A percentile compares a stretch with the other conserved stretches of the same genome.
These are phyloP conservation scores for Diaporthe caulivora DNA, from an alignment of 2,329 filamentous ascomycete species.

Conservation along the genomic window DNA sequence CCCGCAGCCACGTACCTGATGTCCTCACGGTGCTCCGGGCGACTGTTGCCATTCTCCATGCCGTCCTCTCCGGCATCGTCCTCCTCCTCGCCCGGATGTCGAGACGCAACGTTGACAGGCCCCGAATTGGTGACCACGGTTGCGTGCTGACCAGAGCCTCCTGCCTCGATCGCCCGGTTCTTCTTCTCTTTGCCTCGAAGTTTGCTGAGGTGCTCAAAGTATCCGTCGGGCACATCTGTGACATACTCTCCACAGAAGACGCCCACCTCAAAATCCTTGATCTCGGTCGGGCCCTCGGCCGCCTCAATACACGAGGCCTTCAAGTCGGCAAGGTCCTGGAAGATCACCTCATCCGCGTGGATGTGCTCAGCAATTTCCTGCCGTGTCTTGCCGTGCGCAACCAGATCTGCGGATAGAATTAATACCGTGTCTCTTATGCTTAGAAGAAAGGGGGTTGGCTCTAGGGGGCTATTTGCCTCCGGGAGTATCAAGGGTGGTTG, in stretches of 20 bases:
- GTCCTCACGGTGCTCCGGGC: slow-evolving; percentile 36
- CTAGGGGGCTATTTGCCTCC: slow-evolving; percentile 69
- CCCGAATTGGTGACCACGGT: slow-evolving; percentile 20
- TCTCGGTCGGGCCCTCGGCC: slow-evolving; percentile 73
- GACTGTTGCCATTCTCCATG: background rate
- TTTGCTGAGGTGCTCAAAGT: slow-evolving; percentile 84
- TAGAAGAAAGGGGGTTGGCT: slow-evolving; percentile 65
- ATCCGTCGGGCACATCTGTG: slow-evolving; percentile 81
- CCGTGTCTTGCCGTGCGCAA: slow-evolving; percentile 55
- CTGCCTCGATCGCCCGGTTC: slow-evolving; percentile 37
- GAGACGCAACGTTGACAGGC: slow-evolving; percentile 42
- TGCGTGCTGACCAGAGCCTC: background rate
- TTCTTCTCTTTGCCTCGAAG: slow-evolving; percentile 79
- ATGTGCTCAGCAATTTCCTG: slow-evolving; percentile 59
- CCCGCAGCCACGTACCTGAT: slow-evolving; percentile 44
- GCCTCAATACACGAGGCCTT: slow-evolving; percentile 72
- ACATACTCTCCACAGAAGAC: slow-evolving; percentile 92
- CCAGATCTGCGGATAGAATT: slow-evolving; percentile 48
- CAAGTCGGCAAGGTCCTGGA: slow-evolving; percentile 77
- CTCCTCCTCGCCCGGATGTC: slow-evolving; percentile 68
- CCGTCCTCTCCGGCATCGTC: slow-evolving; percentile 7
- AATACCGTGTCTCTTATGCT: background rate
- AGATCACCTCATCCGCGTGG: slow-evolving; percentile 67
- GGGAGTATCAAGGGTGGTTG: background rate
- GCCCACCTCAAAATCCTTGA: slow-evolving; percentile 82